Base-by-base conservation (phyloP, 1,139 yeast species). In the Saccharomycopsis hybrid region DNA sequence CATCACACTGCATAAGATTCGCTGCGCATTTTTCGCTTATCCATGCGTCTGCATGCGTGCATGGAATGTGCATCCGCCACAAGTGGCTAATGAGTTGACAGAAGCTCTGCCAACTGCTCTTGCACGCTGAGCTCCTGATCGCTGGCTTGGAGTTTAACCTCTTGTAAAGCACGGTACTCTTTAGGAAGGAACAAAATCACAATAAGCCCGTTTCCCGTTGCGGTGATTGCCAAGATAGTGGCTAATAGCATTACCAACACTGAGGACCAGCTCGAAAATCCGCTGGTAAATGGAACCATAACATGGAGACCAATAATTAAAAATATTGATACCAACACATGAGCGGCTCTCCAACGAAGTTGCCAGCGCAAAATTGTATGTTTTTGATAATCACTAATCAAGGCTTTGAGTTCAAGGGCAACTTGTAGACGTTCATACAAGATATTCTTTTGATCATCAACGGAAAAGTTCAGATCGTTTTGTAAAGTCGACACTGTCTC, bases 131-230 rank as follows among this genome's bases (percentile, higher is more conserved):
- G 18, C 29, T 36, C 31, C 4, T 65, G 63, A 60, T 82, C 87
- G 31, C 67, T 65, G 1, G 82, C 82, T 59, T 85, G 88, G 57
- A 69, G 58, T 50, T 70, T 68, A 0, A 83, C 85, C 65, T 92
- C 98, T 41, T 69, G 71, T 47, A 94, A 66, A 0, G 92, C 92
- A 49, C 97, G 70, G 57, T 72, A 67, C 62, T 94, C 99, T 25
- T 80, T 74, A 46, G 89, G 72, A 1, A 95, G 95, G 59, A 90
- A 92, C 44, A 87, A 62, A 55, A 74, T 77, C 54, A 94, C 90
- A 51, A 92, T 83, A 50, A 87, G 61, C 0, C 96, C 96, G 61
- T 88, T 82, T 1, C 85, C 62, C 0, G 78, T 68, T 0, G 96
- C 97, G 0, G 92, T 73, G 4, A 78, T 71, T 0, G 81, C 73